Evolutionary conservation across 768 basidiomycete genomes (phyloP).

Genomic region (Suillus plorans): DNA sequence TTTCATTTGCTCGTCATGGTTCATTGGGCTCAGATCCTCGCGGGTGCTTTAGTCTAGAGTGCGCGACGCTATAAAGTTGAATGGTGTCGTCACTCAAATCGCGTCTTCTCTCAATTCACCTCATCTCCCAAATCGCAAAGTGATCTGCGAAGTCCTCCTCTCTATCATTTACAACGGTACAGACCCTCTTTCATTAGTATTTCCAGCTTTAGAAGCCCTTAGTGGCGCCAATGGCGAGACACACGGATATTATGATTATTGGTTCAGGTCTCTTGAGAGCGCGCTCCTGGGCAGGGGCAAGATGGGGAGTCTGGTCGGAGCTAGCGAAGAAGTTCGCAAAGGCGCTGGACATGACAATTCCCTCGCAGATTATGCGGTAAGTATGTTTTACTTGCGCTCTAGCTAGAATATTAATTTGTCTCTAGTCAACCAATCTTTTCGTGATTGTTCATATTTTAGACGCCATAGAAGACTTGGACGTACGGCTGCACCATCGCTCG

Average conservation of each 20-base stretch:
- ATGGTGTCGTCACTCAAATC: slow-evolving; percentile 74
- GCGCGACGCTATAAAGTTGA: slow-evolving; percentile 71
- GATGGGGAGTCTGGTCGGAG: slow-evolving; percentile 95
- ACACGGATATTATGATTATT: slow-evolving; percentile 73
- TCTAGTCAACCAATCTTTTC: slow-evolving; percentile 68
- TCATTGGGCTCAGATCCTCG: slow-evolving; percentile 10
- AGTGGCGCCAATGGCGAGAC: slow-evolving; percentile 63
- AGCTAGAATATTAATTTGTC: background rate
- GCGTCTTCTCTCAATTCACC: slow-evolving; percentile 82
- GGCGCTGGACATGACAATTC: slow-evolving; percentile 62
- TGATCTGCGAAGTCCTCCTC: slow-evolving; percentile 75
- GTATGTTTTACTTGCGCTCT: slow-evolving; percentile 25
- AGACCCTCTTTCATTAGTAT: slow-evolving; percentile 62
- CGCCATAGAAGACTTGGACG: slow-evolving; percentile 71
- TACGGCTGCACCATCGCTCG: slow-evolving; percentile 82
- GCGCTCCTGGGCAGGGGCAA: slow-evolving; percentile 82
- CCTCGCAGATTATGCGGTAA: slow-evolving; percentile 84
- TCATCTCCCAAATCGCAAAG: slow-evolving; percentile 73
- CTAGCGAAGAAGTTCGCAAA: slow-evolving; percentile 84
- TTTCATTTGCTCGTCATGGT: background rate
- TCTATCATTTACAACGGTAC: slow-evolving; percentile 70
- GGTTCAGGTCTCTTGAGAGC: slow-evolving; percentile 82
- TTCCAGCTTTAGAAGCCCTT: slow-evolving; percentile 72
- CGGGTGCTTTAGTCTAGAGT: slow-evolving; percentile 52
- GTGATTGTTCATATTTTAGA: slow-evolving; percentile 70